A percentile compares a stretch with the other conserved stretches of the same genome.
Evolutionary conservation across 345 rosid species (phyloP).

Genomic region (Heritiera littoralis): DNA sequence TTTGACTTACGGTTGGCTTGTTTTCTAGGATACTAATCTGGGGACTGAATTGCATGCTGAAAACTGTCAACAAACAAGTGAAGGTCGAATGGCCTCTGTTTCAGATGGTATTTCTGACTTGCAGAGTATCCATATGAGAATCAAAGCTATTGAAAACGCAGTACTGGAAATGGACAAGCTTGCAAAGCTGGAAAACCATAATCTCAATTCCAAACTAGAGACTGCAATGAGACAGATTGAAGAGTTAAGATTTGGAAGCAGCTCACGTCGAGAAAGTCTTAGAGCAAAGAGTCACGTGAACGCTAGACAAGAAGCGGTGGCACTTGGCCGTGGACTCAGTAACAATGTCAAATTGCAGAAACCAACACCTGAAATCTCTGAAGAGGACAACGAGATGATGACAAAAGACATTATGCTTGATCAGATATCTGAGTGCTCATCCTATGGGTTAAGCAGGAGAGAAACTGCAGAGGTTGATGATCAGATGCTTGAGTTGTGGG

Average conservation of each 20-base stretch:
- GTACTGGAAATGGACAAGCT: conserved; percentile 60
- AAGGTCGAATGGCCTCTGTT: conserved; percentile 24
- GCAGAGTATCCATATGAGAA: conserved; percentile 54
- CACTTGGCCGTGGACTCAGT: neutral
- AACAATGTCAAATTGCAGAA: conserved; percentile 42
- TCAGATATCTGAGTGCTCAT: conserved; percentile 82
- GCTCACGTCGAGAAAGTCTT: conserved; percentile 27
- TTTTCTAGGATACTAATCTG: conserved; percentile 46
- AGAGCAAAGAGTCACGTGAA: conserved; percentile 37
- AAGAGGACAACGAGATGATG: conserved; percentile 59
- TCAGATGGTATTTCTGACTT: conserved; percentile 43
- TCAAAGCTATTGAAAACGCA: conserved; percentile 66
- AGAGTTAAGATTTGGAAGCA: conserved; percentile 42
- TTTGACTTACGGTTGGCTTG: neutral
- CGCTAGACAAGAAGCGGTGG: conserved; percentile 33
- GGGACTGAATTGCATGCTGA: conserved; percentile 30
- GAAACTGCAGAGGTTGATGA: conserved; percentile 52
- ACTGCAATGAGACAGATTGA: conserved; percentile 55
- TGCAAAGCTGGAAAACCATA: conserved; percentile 46
- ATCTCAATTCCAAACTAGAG: conserved; percentile 56
- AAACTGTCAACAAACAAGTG: conserved; percentile 31
- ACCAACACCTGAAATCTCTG: conserved; percentile 43
- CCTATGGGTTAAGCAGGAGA: conserved; percentile 67
- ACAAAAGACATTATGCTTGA: conserved; percentile 94
- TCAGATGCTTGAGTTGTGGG: conserved; percentile 63